These are phyloP conservation scores for Geranomyces michiganensis DNA, from an alignment of 192 early-diverging fungal species.

Conservation along the genomic window DNA sequence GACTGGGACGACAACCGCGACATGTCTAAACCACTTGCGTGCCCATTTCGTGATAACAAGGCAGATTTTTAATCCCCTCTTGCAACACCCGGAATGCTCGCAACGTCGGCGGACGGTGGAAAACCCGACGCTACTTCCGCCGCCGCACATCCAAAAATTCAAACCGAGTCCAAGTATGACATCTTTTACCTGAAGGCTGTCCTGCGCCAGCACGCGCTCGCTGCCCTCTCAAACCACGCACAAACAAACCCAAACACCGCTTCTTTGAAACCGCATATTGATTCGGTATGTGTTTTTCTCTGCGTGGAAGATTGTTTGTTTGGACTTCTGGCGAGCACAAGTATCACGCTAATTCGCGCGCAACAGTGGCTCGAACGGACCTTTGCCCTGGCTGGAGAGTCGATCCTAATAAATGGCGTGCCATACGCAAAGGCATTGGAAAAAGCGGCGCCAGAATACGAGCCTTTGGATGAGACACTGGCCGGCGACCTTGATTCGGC, in stretches of 20 bases:
- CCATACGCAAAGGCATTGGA: constrained; percentile 26
- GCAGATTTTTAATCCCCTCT: too few relatives aligned
- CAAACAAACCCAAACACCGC: neutral
- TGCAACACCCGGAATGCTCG: too few relatives aligned
- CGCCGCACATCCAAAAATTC: constrained; percentile 15
- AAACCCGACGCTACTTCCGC: too few relatives aligned
- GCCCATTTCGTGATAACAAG: too few relatives aligned
- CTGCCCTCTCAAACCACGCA: neutral
- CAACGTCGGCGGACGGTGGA: too few relatives aligned
- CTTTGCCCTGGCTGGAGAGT: constrained; percentile 11
- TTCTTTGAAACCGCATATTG: neutral
- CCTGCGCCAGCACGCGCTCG: constrained; percentile 1
- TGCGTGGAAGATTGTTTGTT: neutral
- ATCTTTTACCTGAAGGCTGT: constrained; percentile 10
- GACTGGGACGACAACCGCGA: too few relatives aligned
- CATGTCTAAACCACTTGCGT: too few relatives aligned
- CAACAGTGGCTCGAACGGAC: constrained; percentile 9
- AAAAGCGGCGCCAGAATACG: constrained; percentile 25
- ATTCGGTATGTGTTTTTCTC: neutral
- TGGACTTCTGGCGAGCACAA: too few relatives aligned
- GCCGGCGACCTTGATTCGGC: constrained; percentile 39
- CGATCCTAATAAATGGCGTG: constrained; percentile 27
- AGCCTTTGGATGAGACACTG: constrained; percentile 18
- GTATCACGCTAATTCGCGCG: too few relatives aligned
- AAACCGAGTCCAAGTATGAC: constrained; percentile 28